These are phyloP conservation scores for Lipomyces oligophaga DNA, from an alignment of 805 yeast species.

Conservation along the genomic window DNA sequence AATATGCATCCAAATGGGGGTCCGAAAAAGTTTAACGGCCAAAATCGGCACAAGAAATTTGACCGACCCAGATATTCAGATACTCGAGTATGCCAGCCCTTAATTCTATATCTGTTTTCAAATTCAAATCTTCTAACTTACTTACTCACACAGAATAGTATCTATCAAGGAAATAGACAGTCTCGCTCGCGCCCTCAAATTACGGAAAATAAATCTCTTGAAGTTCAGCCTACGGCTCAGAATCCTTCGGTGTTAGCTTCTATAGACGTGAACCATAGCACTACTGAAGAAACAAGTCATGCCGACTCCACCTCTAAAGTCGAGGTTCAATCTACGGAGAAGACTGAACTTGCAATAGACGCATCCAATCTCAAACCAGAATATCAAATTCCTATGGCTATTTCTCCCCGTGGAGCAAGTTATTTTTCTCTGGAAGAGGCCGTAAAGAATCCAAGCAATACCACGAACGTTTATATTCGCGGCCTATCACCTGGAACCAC, in stretches of 20 bases:
- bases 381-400: slow-evolving; percentile 22
- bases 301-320: background rate
- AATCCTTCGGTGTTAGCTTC: background rate
- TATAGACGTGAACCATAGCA: too few species aligned
- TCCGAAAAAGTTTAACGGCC: slow-evolving; percentile 1
- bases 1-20: slow-evolving; percentile 1
- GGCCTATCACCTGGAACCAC: slow-evolving; percentile 53
- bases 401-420: slow-evolving; percentile 12
- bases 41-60: background rate
- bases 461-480: slow-evolving; percentile 56
- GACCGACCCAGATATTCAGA: slow-evolving; percentile 5
- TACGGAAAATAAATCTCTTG: background rate
- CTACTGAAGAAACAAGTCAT: background rate
- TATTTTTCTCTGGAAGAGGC: slow-evolving; percentile 25
- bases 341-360: too few species aligned
- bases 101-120: background rate
- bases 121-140: background rate
- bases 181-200: background rate
- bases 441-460: slow-evolving; percentile 37
- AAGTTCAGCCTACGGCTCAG: slow-evolving; percentile 1
- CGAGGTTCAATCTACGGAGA: background rate
- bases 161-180: background rate
- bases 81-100: background rate
- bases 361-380: too few species aligned
- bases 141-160: background rate